A percentile compares a stretch with the other conserved stretches of the same genome.
These are phyloP conservation scores for Scytalidium sp. DNA, from an alignment of 2,329 filamentous ascomycete genomes.

Conservation along the genomic window DNA sequence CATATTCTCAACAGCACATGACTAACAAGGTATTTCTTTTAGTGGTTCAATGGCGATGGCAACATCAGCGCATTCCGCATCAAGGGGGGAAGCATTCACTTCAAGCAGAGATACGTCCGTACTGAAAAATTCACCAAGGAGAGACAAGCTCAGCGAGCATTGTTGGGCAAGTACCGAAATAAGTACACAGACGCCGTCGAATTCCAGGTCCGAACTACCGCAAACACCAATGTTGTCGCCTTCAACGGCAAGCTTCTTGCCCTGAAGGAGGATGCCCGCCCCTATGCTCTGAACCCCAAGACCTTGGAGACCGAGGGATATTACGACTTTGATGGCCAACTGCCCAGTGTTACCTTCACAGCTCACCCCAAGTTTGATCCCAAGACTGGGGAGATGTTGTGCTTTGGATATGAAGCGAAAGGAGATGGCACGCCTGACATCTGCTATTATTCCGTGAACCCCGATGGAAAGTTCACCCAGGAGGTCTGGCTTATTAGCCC, in stretches of 20 bases:
- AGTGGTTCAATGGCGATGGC: slow-evolving; percentile 28
- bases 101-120: slow-evolving; percentile 29
- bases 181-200: slow-evolving; percentile 52
- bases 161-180: slow-evolving; percentile 53
- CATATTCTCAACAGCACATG: no score
- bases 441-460: slow-evolving; percentile 41
- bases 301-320: slow-evolving; percentile 45
- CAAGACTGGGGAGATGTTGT: slow-evolving; percentile 46
- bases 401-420: slow-evolving; percentile 47
- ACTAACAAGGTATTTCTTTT: no score
- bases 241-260: slow-evolving; percentile 53
- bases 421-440: slow-evolving; percentile 40
- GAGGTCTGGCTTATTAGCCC: slow-evolving; percentile 45
- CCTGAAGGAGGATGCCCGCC: slow-evolving; percentile 49
- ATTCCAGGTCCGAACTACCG: slow-evolving; percentile 50
- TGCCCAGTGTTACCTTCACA: slow-evolving; percentile 42
- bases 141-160: slow-evolving; percentile 5
- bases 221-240: slow-evolving; percentile 57
- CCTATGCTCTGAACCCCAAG: slow-evolving; percentile 42
- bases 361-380: slow-evolving; percentile 52
- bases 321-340: slow-evolving; percentile 47
- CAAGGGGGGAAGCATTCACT: slow-evolving; percentile 25
- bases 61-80: slow-evolving; percentile 28
- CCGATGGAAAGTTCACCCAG: slow-evolving; percentile 37
- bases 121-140: slow-evolving; percentile 28